phyloP scores from a whole-genome alignment of 2,329 filamentous ascomycete species.

The Calonectria pseudoturangicola region DNA sequence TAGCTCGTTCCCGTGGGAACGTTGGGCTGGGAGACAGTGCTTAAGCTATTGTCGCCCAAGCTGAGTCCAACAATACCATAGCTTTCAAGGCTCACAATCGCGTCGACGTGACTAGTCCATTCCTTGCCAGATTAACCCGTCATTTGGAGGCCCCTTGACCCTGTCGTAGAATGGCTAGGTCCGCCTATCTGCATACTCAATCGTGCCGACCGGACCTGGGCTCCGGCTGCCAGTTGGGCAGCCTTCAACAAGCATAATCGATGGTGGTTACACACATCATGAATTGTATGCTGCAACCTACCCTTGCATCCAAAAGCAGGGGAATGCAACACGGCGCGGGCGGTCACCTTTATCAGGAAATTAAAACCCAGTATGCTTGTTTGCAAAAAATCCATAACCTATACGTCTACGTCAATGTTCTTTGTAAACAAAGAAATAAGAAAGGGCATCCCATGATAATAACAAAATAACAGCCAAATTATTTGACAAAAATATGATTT shows the following conservation, averaged over 20 bases:
- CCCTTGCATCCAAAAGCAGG: neutral
- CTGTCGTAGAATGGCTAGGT: conserved; percentile 13
- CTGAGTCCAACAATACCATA: conserved; percentile 25
- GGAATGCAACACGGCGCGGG: neutral
- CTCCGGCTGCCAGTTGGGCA: conserved; percentile 11
- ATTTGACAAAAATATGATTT: no score
- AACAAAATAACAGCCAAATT: no score
- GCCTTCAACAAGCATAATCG: conserved; percentile 9
- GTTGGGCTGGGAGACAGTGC: conserved; percentile 15
- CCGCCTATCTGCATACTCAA: conserved; percentile 1
- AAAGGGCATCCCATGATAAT: no score
- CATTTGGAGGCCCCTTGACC: conserved; percentile 24
- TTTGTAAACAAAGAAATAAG: no score
- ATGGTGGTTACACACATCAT: neutral
- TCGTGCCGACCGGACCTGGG: neutral
- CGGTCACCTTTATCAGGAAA: no score
- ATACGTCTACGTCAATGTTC: no score
- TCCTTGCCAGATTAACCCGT: neutral
- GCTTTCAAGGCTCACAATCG: conserved; percentile 18
- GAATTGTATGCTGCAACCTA: neutral
- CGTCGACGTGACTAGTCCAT: conserved; percentile 20
- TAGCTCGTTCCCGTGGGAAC: conserved; percentile 20
- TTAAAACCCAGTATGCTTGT: neutral
- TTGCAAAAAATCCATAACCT: no score
- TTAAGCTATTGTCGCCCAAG: conserved; percentile 25